Evolutionary conservation across 2,329 filamentous ascomycete genomes (phyloP), one percentile per base, ranked within the genome.

Genomic region (Fusarium dimerum): DNA sequence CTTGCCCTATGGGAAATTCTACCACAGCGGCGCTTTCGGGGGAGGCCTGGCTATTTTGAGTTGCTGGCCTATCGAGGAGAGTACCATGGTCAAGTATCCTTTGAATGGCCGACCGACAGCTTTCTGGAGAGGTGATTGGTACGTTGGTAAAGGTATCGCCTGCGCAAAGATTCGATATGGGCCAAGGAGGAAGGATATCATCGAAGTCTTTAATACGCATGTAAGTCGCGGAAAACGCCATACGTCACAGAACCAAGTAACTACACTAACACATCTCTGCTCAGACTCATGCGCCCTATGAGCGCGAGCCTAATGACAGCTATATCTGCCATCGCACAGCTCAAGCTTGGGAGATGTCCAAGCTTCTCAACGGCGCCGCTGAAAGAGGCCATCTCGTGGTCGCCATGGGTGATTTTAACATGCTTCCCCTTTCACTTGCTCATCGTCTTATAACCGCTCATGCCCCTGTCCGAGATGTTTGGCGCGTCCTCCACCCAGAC

Each of bases 61-160:
- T 44, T 83, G 85, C 78, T 97, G 92, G 91, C 92, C 93, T 18
- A 92, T 99, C 59, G 87, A 90, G 65, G 89, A 96, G 75, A 92
- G 87, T 71, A 86, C 81, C 65, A 96, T 97, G 91, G 81, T 85
- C 61, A 80, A 79, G 4, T 99, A 97, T 69, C 85, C 91, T n/a
- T 80, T 99, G 48, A 97, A 96, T 70, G 94, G 94, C 16, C 83
- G 93, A 16, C 94, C 94, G 6, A 93, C 92, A 10, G 93, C 93
- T 5, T 96, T 97, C 73, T 97, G 88, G 75, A 81, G 93, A 54
- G 94, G 94, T 11, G 93, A 97, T 71, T 97, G 93, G 91, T 97
- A 86, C 67, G 92, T 97, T 10, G 94, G 94, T 0, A 97, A 97
- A 70, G 94, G 94, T 15, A 86, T 97, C 40, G 94, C 93, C 7